phyloP scores from a whole-genome alignment of 129 eudicot species.

The Pulicaria dysenterica region DNA sequence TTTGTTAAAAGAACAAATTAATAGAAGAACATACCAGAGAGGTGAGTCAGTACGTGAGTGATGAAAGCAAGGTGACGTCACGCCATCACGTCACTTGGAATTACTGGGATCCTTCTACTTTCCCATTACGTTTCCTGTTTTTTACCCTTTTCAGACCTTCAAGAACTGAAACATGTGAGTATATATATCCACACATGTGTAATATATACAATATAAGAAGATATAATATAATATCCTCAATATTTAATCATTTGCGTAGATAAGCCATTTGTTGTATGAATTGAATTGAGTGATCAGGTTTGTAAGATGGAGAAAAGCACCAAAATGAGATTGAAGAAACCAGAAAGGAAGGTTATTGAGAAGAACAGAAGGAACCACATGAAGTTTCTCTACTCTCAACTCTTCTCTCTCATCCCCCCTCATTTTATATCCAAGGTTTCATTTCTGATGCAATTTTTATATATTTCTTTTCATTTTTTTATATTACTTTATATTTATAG shows the following conservation, averaged over 20 bases:
- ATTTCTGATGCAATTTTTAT: neutral
- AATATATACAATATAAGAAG: neutral
- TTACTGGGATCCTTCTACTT: neutral
- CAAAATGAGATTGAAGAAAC: slow-evolving; percentile 24
- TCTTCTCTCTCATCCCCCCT: slow-evolving; percentile 61
- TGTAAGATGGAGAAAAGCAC: slow-evolving; percentile 17
- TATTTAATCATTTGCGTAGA: neutral
- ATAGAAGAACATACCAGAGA: neutral
- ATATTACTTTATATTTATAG: no score
- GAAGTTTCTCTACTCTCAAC: slow-evolving; percentile 59
- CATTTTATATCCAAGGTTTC: slow-evolving; percentile 46
- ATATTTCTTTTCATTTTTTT: neutral
- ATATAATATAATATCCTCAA: neutral
- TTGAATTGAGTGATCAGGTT: neutral
- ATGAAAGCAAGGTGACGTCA: slow-evolving; percentile 20
- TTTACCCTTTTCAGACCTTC: slow-evolving; percentile 27
- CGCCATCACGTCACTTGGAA: neutral
- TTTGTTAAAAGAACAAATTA: neutral
- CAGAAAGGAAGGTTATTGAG: slow-evolving; percentile 55
- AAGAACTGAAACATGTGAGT: neutral
- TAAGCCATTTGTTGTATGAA: neutral
- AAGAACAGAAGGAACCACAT: slow-evolving; percentile 64
- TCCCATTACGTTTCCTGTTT: neutral
- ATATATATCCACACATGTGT: neutral
- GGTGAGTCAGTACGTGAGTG: neutral